Evolutionary conservation across 176 grass and related monocot species (phyloP), one percentile per base, ranked within the genome.

Genomic region (Echinochloa phyllopogon): DNA sequence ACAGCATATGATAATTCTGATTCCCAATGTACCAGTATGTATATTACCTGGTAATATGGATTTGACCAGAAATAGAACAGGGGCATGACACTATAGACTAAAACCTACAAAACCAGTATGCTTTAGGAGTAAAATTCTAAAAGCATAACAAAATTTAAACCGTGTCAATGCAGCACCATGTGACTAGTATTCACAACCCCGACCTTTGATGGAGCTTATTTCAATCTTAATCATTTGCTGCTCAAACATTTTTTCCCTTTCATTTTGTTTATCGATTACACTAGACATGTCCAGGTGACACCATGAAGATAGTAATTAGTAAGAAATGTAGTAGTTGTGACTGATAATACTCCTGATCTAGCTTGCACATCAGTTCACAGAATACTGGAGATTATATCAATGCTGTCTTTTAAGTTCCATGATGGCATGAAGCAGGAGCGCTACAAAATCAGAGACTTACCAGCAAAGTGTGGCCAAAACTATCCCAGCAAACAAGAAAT

Each of bases 401-500:
- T 10, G 17, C 8, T 43, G 65, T 49, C 5, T 12, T 77, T 77
- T 58, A 48, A 57, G 25, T 66, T 64, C 3, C 27, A 86, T 48
- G 41, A 87, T 13, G 3, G 27, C 50, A 75, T 39, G 21, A 25
- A 59, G 78, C 59, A 60, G 66, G 82, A 40, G 8, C 37, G 20
- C 3, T 45, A 73, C 5, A 14, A 16, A 6, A 38, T 44, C 11
- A 64, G 64, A 88, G 4, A 45, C 91, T 86, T 98, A 98, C 96
- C 96, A 98, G 87, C 89, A 95, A 77, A 91, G 87, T 81, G 96
- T 99, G 16, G 96, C 86, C 80, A 99, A 84, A 86, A 92, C 60
- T 62, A 89, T 89, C 79, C 96, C 96, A 67, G 91, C 86, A 88
- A 94, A 94, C 76, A 96, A 77, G 86, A 99, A 99, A 92, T 99